Evolutionary conservation across 305 asterid genomes (phyloP), one percentile per base, ranked within the genome.

Genomic region (Fraxinus baroniana): DNA sequence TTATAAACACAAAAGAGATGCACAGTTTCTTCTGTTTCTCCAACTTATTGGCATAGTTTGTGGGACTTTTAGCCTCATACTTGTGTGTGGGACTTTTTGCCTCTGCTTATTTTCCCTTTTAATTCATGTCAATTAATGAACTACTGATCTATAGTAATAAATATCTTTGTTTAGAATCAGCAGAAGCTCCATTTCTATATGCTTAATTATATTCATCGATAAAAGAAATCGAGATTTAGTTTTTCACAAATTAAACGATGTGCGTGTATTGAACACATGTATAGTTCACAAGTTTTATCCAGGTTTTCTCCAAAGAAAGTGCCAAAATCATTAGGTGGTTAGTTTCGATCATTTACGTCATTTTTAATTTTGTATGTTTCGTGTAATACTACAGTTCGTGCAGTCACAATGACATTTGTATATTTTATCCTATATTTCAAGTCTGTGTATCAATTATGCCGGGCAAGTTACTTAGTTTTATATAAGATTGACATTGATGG

Each of bases 21-120:
- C 57, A 75, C 68, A 81, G 66, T 66, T 81, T 39, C 18, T 22
- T 68, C 46, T 79, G 39, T 64, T 87, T 80, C 30, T 86, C 66
- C 81, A 89, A 76, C 22, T 87, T 62, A 44, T 75, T 28, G 74
- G 81, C 64, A 74, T 55, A 22, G 84, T 75, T 86, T 79, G 82
- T 66, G 88, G 84, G 39, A 89, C 85, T 79, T 87, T 86, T 84
- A 90, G 91, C n/a, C 15, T 88, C 83, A 77, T 94, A 0, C 3
- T 90, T 49, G 57, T 82, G 26, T 70, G 80, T 32, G 86, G 92
- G 83, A 83, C 78, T 26, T 76, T 88, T 32, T 85, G 87, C 86
- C 88, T 90, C 37, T 87, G 75, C 81, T 57, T 89, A 44, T 26
- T 79, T 4, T 88, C 94, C 15, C 26, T 90, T 68, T 49, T 90